Evolutionary conservation across 192 early-diverging fungal genomes (phyloP), one percentile per base, ranked within the genome.

Genomic region (Phycomyces nitens): DNA sequence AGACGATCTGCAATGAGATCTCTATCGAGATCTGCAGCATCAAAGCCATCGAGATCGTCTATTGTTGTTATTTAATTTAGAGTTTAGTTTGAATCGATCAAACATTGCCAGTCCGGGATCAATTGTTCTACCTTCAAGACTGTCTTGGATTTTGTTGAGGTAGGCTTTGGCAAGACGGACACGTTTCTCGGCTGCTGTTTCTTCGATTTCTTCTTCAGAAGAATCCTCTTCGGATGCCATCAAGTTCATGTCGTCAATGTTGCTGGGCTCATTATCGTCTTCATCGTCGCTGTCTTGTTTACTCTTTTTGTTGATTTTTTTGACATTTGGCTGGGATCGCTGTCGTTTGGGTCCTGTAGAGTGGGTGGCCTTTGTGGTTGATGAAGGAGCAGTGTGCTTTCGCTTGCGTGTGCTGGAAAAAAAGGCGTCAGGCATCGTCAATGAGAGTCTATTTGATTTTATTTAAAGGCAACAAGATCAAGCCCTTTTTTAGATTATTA

Each of bases 101-200:
- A n/a, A n/a, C n/a, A n/a, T n/a, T n/a, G n/a, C n/a, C n/a, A n/a
- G n/a, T 34, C 29, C 29, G 29, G 29, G 29, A 40, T 20, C 12
- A 22, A 16, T 49, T 0, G 49, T 18, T 51, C 79, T 67, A 72
- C 71, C 71, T 74, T 75, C 82, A 57, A 80, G 71, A 51, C 81
- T 79, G 44, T 86, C 78, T 65, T 91, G 76, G 40, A 98, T 83
- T 56, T 86, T 90, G 50, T 82, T 79, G 24, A 99, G 80, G 71
- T 99, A 99, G 42, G 84, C 78, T 79, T 98, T 98, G 40, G 97
- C 95, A 58, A 99, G 77, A 27, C 97, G 81, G 62, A 96, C 75
- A 15, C 96, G 86, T 68, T 97, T 98, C 68, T 95, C 91, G 0
- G 96, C 93, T 0, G 96, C 85, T 0, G 94, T 93, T 72, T 99